Percentiles rank a stretch among this genome's conserved stretches.
phyloP scores from a whole-genome alignment of 139 green algal species.

The Marvania coccoides region DNA sequence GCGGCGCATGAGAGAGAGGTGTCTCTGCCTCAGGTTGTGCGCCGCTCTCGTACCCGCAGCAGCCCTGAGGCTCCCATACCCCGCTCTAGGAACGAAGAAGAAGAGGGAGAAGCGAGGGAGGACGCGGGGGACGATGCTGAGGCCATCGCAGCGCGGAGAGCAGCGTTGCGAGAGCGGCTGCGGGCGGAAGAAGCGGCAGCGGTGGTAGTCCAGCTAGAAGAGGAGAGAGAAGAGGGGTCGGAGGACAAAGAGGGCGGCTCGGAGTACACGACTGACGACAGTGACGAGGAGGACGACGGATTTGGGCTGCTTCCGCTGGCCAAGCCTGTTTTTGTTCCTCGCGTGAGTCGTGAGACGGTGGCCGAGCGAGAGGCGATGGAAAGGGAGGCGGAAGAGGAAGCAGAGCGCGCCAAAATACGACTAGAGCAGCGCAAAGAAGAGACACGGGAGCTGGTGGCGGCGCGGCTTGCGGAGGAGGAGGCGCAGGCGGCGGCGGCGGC shows the following conservation, averaged over 20 bases:
- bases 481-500: constrained; percentile 34
- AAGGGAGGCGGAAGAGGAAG: constrained; percentile 43
- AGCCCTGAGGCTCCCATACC: no score
- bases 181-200: constrained; percentile 18
- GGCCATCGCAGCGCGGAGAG: constrained; percentile 29
- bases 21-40: background rate
- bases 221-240: background rate
- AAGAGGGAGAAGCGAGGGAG: constrained; percentile 1
- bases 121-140: constrained; percentile 54
- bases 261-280: constrained; percentile 74
- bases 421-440: constrained; percentile 41
- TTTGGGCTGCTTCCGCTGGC: constrained; percentile 37
- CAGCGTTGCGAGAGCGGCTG: constrained; percentile 43
- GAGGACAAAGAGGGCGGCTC: constrained; percentile 32
- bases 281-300: constrained; percentile 46
- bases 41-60: no score
- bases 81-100: background rate
- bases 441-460: constrained; percentile 34
- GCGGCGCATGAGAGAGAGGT: background rate
- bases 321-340: constrained; percentile 84
- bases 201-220: background rate
- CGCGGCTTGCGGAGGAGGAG: constrained; percentile 19
- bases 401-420: constrained; percentile 25
- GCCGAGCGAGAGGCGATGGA: constrained; percentile 50
- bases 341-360: constrained; percentile 59